Base-by-base conservation (phyloP, 257 asterid genomes). In the Salvia splendens region DNA sequence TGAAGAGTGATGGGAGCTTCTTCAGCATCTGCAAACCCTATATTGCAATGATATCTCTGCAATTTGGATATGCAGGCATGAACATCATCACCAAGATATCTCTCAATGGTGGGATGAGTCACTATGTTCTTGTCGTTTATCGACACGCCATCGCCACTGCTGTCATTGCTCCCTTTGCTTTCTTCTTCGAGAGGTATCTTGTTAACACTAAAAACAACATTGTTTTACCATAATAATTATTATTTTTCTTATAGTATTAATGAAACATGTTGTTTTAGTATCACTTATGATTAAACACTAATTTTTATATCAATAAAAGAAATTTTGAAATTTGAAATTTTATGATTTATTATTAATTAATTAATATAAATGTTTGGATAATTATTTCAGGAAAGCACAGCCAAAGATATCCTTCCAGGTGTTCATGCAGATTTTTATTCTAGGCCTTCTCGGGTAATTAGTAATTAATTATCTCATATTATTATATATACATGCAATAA, bases 361-460 rank as follows among this genome's bases (percentile, higher is more conserved):
- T 24, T 24, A 2, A 24, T 24, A 24, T 24, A 2, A 24, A 24
- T 24, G 30, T 24, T 24, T 24, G 30, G 2, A 24, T 24, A 24
- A 24, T 24, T 24, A 24, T 24, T 24, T 24, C 30, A 24, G 97
- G 86, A 88, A 79, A 76, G 77, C 80, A 7, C 91, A 93, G 62
- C 98, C 98, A 5, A 91, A 89, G 93, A 91, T 91, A 52, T 85
- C 96, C 10, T 83, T 89, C 69, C 80, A 80, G 0, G 81, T 91
- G 9, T 91, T 91, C 91, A 63, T 91, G 86, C 96, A 91, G 45
- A 91, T 91, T 57, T 91, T 91, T 57, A 93, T 84, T 15, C 85
- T 91, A 5, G 92, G 92, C 36, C 95, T 91, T 75, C 95, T 91
- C 3, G 98, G 98, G 97, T 91, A 46, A 71, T n/a, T 10, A n/a